Base-by-base conservation (phyloP, 345 rosid species). In the Gynandropsis gynandra region DNA sequence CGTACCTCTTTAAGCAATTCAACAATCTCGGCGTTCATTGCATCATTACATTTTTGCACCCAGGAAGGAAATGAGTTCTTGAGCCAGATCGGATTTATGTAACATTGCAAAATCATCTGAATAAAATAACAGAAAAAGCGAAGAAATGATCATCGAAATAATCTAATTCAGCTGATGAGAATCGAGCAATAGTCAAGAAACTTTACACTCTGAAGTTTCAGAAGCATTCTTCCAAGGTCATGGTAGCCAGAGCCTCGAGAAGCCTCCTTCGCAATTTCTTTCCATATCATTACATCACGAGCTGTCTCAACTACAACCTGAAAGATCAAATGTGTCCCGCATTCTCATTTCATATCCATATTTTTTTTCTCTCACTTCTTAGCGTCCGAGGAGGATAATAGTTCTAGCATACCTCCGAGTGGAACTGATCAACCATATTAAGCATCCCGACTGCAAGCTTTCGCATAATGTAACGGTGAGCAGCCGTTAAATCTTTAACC, bases 1-100 rank as follows among this genome's bases (percentile, higher is more conserved):
- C 18, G n/a, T 70, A 92, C 98, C 90, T 93, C 97, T 57, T 76
- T 85, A 52, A 93, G 72, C 72, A 85, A 50, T 68, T 93, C 97
- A 58, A 88, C 47, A 8, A 78, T 72, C 79, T 88, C 99, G 1
- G 99, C 99, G 42, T 80, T 83, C 31, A 59, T 56, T 58, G 84
- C 89, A 59, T 56, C 69, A 40, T 77, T 80, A 71, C 94, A 88
- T 60, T 47, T 76, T 20, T 76, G 85, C 42, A 55, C 61, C 99
- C 99, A 93, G 35, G 73, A 69, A 50, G 64, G 53, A 51, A 81
- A 77, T 53, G 80, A 78, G 38, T 69, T 62, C 38, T 62, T 62
- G 34, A 81, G 56, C 97, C 99, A 93, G 37, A 76, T 72, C 27
- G 76, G 78, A 62, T 74, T 76, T 33, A 93, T 63, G 74, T 75